Conservation (phyloP, 768 basidiomycete species). For the Naganishia onofrii region DNA sequence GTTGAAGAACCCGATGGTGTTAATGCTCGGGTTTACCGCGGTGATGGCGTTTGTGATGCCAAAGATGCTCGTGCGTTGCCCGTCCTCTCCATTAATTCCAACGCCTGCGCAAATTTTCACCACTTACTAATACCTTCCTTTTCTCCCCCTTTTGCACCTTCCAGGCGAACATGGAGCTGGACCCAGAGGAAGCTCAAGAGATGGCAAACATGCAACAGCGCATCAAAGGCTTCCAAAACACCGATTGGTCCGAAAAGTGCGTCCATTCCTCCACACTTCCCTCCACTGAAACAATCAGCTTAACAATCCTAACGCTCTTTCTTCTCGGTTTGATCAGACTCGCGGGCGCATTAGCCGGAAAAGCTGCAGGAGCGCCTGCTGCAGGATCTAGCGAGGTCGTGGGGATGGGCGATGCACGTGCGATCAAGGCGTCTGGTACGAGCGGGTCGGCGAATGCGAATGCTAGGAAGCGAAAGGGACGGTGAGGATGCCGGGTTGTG, state of each 20-base stretch:
- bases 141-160: background rate
- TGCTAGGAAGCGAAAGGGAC: slow-evolving; percentile 9
- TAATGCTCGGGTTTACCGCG: slow-evolving; percentile 47
- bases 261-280: slow-evolving; percentile 30
- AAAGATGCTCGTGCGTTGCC: slow-evolving; percentile 44
- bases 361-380: background rate
- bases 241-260: slow-evolving; percentile 46
- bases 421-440: slow-evolving; percentile 3
- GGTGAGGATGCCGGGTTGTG: background rate
- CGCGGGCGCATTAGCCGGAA: slow-evolving; percentile 10
- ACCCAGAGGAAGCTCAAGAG: slow-evolving; percentile 48
- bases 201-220: slow-evolving; percentile 43
- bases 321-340: background rate
- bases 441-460: background rate
- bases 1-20: slow-evolving; percentile 50
- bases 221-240: slow-evolving; percentile 40
- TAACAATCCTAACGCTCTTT: background rate
- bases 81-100: background rate
- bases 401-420: background rate
- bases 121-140: background rate
- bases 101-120: background rate
- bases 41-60: slow-evolving; percentile 46
- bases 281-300: no score
- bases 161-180: slow-evolving; percentile 41
- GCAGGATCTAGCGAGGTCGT: background rate